These are phyloP conservation scores for Rhytidiadelphus loreus DNA, from an alignment of 225 moss, liverwort and hornwort genomes.

Conservation along the genomic window DNA sequence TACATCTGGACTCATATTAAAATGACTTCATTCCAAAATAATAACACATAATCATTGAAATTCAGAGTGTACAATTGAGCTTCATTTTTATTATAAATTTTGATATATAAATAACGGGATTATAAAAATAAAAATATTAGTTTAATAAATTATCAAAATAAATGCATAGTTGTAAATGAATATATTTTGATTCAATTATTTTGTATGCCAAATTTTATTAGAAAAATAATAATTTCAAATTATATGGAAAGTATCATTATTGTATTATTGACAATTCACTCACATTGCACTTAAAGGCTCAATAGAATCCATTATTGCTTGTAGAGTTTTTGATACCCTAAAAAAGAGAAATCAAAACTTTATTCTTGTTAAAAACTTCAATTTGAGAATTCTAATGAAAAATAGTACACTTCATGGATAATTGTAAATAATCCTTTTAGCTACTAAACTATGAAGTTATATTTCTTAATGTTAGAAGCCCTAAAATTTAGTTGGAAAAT, in stretches of 20 bases:
- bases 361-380: neutral
- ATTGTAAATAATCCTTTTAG: neutral
- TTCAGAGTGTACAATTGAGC: neutral
- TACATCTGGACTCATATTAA: neutral
- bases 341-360: neutral
- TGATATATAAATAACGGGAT: neutral
- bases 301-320: neutral
- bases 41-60: neutral
- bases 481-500: neutral
- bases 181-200: neutral
- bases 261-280: neutral
- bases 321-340: neutral
- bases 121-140: neutral
- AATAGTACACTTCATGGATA: too few species aligned
- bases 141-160: neutral
- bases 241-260: too few species aligned
- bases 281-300: neutral
- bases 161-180: too few species aligned
- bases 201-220: neutral
- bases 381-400: neutral
- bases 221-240: too few species aligned
- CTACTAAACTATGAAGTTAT: neutral
- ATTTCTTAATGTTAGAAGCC: rapidly evolving
- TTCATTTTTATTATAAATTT: too few species aligned
- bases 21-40: neutral